phyloP scores from a whole-genome alignment of 2,329 filamentous ascomycete species.

The Penicillium nordicum region DNA sequence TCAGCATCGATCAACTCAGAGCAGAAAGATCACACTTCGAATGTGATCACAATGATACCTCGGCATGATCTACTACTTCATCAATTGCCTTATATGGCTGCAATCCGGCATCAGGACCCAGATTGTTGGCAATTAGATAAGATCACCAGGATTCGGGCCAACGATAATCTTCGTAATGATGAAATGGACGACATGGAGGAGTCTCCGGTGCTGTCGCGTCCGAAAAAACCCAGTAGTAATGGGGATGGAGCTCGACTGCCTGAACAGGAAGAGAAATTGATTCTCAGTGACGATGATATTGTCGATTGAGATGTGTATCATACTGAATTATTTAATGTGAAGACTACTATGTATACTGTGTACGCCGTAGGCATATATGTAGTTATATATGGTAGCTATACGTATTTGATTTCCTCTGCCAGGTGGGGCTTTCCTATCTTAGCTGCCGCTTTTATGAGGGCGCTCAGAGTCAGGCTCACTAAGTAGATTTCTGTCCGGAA shows the following conservation, averaged over 20 bases:
- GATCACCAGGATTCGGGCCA: conserved; percentile 58
- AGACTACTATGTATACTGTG: not conserved
- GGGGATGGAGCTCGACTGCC: conserved; percentile 21
- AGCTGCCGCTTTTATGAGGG: too few species aligned
- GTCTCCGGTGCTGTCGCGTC: conserved; percentile 36
- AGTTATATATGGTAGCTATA: too few species aligned
- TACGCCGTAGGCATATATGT: too few species aligned
- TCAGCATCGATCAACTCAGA: conserved; percentile 2
- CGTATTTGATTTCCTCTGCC: too few species aligned
- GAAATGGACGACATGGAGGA: conserved; percentile 48
- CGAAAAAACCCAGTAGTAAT: conserved; percentile 23
- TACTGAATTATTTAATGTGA: not conserved
- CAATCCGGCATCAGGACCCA: conserved; percentile 50
- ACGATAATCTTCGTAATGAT: conserved; percentile 29
- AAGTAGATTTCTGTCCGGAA: too few species aligned
- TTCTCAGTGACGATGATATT: conserved; percentile 81
- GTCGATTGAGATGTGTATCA: conserved; percentile 52
- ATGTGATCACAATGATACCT: conserved; percentile 32
- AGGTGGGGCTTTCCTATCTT: too few species aligned
- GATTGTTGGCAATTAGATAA: conserved; percentile 60
- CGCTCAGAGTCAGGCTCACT: too few species aligned
- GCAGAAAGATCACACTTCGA: not conserved
- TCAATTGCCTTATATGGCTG: conserved; percentile 77
- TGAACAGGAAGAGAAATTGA: conserved; percentile 64
- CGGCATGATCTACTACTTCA: conserved; percentile 61